These are phyloP conservation scores for Suillus alpinus DNA, from an alignment of 768 basidiomycete species.

Conservation along the genomic window DNA sequence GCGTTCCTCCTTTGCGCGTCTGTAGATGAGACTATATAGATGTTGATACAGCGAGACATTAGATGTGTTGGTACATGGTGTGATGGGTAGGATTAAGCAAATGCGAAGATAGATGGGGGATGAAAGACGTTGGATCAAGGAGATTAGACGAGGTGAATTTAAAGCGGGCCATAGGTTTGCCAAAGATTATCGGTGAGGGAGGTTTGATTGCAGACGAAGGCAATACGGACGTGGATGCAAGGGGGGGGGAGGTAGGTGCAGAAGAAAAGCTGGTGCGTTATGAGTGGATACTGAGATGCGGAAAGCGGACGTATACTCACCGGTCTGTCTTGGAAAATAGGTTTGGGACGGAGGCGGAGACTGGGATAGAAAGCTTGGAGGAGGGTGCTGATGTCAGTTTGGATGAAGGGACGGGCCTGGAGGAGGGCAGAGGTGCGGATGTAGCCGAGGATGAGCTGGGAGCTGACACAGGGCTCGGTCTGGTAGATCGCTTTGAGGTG, in stretches of 20 bases:
- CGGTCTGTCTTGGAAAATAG: constrained; percentile 54
- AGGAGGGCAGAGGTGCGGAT: background rate
- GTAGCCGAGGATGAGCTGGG: constrained; percentile 14
- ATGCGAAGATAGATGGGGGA: constrained; percentile 64
- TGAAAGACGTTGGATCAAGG: constrained; percentile 45
- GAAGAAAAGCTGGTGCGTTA: constrained; percentile 53
- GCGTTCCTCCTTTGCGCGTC: constrained; percentile 73
- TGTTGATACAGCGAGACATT: constrained; percentile 19
- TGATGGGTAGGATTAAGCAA: constrained; percentile 44
- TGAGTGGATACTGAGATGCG: constrained; percentile 54
- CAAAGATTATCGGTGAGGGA: background rate
- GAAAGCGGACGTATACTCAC: constrained; percentile 44
- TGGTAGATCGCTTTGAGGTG: background rate
- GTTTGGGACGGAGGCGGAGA: constrained; percentile 23
- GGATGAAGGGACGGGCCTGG: constrained; percentile 1
- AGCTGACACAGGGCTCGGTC: constrained; percentile 5
- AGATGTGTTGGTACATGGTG: background rate
- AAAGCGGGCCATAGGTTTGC: background rate
- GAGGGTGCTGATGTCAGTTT: constrained; percentile 5
- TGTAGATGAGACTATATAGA: constrained; percentile 24
- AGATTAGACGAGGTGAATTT: background rate
- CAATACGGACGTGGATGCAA: constrained; percentile 15
- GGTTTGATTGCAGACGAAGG: constrained; percentile 36
- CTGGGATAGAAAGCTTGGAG: constrained; percentile 9
- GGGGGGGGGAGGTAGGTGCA: constrained; percentile 16